A percentile compares a stretch with the other conserved stretches of the same genome.
phyloP scores from a whole-genome alignment of 1,284 basidiomycete species.

The Waitea zeae region DNA sequence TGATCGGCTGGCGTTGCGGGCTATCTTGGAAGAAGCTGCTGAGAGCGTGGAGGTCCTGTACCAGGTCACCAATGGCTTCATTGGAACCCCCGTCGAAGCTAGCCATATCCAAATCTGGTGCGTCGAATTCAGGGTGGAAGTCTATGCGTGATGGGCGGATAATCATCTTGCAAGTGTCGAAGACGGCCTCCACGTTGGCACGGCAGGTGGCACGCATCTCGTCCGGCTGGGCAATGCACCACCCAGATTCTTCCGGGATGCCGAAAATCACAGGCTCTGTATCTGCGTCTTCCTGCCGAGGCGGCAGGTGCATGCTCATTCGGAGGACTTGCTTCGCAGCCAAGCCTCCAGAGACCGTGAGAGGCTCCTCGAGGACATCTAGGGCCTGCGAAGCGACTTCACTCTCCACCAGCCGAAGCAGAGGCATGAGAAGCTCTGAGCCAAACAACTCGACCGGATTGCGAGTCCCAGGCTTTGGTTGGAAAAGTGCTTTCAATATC shows the following conservation, averaged over 20 bases:
- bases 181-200: constrained; percentile 66
- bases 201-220: constrained; percentile 47
- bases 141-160: constrained; percentile 58
- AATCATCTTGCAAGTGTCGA: constrained; percentile 64
- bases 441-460: constrained; percentile 60
- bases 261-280: constrained; percentile 62
- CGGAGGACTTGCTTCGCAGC: constrained; percentile 72
- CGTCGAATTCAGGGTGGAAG: constrained; percentile 32
- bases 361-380: constrained; percentile 83
- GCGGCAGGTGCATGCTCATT: constrained; percentile 56
- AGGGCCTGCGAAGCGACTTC: constrained; percentile 76
- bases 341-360: constrained; percentile 59
- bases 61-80: constrained; percentile 68
- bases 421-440: constrained; percentile 80
- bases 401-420: constrained; percentile 73
- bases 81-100: too few relatives aligned
- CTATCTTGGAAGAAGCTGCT: constrained; percentile 57
- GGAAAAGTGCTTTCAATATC: constrained; percentile 78
- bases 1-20: constrained; percentile 8
- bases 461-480: constrained; percentile 68
- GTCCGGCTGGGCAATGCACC: constrained; percentile 63
- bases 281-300: constrained; percentile 18
- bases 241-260: constrained; percentile 65
- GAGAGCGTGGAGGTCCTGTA: constrained; percentile 75
- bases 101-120: constrained; percentile 16